phyloP scores from a whole-genome alignment of 495 filamentous ascomycete genomes.

The Trypethelium eluteriae region DNA sequence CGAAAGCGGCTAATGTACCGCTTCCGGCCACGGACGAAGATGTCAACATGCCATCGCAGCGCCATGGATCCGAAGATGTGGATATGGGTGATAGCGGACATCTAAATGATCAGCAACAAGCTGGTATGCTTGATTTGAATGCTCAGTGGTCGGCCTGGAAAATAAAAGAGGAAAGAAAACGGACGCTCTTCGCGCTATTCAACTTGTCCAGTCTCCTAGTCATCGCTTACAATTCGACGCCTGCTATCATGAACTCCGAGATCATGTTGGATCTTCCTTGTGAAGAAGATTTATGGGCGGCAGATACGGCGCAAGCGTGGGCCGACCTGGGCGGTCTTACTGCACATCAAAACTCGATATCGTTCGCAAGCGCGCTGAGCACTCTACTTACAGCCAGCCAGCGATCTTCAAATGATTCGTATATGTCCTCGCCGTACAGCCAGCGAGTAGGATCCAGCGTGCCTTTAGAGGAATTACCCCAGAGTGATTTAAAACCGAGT shows the following conservation, averaged over 20 bases:
- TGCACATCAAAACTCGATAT: constrained; percentile 55
- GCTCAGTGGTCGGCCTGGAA: constrained; percentile 88
- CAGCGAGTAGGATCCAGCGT: constrained; percentile 41
- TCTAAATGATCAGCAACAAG: constrained; percentile 30
- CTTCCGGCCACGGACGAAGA: constrained; percentile 37
- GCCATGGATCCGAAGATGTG: constrained; percentile 10
- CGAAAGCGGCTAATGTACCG: constrained; percentile 73
- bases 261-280: constrained; percentile 86
- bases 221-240: constrained; percentile 85
- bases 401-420: constrained; percentile 37
- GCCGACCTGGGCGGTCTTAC: constrained; percentile 62
- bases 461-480: constrained; percentile 44
- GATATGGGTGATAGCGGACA: constrained; percentile 37
- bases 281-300: constrained; percentile 86
- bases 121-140: constrained; percentile 50
- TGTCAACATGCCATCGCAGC: neutral
- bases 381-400: constrained; percentile 74
- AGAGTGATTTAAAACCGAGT: constrained; percentile 71
- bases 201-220: constrained; percentile 84
- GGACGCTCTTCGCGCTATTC: constrained; percentile 88
- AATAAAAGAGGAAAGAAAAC: constrained; percentile 79
- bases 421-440: constrained; percentile 41
- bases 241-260: constrained; percentile 88
- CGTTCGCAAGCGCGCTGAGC: constrained; percentile 70
- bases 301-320: constrained; percentile 73